Percentiles rank a stretch among this genome's conserved stretches.
phyloP scores from a whole-genome alignment of 2,329 filamentous ascomycete species.

The Didymella keratinophila region DNA sequence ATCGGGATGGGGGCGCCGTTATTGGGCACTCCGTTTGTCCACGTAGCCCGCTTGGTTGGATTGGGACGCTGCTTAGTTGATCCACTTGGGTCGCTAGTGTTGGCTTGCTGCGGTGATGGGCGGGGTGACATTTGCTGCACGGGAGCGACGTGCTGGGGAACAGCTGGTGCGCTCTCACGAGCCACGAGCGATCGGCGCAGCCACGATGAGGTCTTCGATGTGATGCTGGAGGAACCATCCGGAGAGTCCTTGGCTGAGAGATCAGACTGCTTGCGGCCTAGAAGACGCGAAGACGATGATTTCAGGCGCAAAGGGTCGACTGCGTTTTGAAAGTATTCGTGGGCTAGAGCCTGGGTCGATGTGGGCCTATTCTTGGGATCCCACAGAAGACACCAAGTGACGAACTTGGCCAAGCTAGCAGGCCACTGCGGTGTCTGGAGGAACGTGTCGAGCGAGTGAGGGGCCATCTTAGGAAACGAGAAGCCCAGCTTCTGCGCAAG shows the following conservation, averaged over 20 bases:
- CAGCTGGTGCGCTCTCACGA: slow-evolving; percentile 71
- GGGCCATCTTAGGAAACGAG: slow-evolving; percentile 98
- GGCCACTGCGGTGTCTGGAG: slow-evolving; percentile 93
- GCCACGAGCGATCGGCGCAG: slow-evolving; percentile 94
- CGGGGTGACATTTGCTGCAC: slow-evolving; percentile 53
- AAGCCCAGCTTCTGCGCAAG: slow-evolving; percentile 96
- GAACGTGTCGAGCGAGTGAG: slow-evolving; percentile 94
- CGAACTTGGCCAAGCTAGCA: slow-evolving; percentile 83
- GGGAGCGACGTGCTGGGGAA: slow-evolving; percentile 54
- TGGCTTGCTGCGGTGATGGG: slow-evolving; percentile 54
- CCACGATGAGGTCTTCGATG: slow-evolving; percentile 87
- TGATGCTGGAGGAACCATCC: slow-evolving; percentile 65
- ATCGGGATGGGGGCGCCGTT: slow-evolving; percentile 94
- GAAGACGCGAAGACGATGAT: slow-evolving; percentile 81
- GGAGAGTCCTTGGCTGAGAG: slow-evolving; percentile 68
- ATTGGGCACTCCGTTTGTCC: slow-evolving; percentile 79
- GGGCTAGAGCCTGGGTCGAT: slow-evolving; percentile 89
- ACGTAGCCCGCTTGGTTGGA: slow-evolving; percentile 85
- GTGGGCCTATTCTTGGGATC: slow-evolving; percentile 92
- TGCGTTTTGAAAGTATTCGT: slow-evolving; percentile 94
- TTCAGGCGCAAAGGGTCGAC: slow-evolving; percentile 92
- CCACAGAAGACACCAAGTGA: slow-evolving; percentile 99
- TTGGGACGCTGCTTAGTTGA: slow-evolving; percentile 63
- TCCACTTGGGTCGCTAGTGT: slow-evolving; percentile 54
- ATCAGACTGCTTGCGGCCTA: slow-evolving; percentile 91